These are phyloP conservation scores for Arthrobotrys megalospora DNA, from an alignment of 2,329 filamentous ascomycete genomes.

Conservation along the genomic window DNA sequence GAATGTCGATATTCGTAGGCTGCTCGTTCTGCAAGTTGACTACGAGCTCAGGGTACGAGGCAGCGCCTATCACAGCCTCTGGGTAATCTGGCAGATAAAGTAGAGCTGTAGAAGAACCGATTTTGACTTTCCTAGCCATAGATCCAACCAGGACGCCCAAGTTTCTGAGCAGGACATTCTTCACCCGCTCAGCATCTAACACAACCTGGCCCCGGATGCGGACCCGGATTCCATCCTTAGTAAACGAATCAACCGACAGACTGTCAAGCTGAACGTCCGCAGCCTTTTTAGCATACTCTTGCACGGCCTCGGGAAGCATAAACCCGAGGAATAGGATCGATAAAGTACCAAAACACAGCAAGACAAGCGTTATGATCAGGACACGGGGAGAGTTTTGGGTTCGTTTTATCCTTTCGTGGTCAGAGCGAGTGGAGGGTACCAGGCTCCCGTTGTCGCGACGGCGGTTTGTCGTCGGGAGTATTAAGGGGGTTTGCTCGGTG, in stretches of 20 bases:
- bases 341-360: slow-evolving; percentile 76
- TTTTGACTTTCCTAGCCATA: slow-evolving; percentile 81
- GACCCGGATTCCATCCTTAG: slow-evolving; percentile 80
- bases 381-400: slow-evolving; percentile 15
- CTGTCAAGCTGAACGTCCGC: slow-evolving; percentile 85
- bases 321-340: slow-evolving; percentile 84
- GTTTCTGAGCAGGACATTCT: slow-evolving; percentile 78
- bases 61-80: slow-evolving; percentile 82
- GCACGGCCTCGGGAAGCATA: slow-evolving; percentile 82
- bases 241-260: slow-evolving; percentile 88
- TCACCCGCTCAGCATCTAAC: slow-evolving; percentile 83
- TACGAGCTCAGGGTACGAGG: slow-evolving; percentile 80
- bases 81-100: slow-evolving; percentile 87
- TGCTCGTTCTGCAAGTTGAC: slow-evolving; percentile 84
- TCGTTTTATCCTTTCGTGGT: slow-evolving; percentile 44
- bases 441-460: background rate
- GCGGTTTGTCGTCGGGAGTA: background rate
- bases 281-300: slow-evolving; percentile 88
- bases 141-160: slow-evolving; percentile 85
- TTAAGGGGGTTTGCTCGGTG: slow-evolving; percentile 41
- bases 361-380: slow-evolving; percentile 76
- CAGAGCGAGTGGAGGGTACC: slow-evolving; percentile 1
- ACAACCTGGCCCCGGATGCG: slow-evolving; percentile 85
- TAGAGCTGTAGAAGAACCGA: slow-evolving; percentile 80
- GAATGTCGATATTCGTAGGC: slow-evolving; percentile 82